Base-by-base conservation (phyloP, 805 yeast species). In the Yarrowia osloensis region DNA sequence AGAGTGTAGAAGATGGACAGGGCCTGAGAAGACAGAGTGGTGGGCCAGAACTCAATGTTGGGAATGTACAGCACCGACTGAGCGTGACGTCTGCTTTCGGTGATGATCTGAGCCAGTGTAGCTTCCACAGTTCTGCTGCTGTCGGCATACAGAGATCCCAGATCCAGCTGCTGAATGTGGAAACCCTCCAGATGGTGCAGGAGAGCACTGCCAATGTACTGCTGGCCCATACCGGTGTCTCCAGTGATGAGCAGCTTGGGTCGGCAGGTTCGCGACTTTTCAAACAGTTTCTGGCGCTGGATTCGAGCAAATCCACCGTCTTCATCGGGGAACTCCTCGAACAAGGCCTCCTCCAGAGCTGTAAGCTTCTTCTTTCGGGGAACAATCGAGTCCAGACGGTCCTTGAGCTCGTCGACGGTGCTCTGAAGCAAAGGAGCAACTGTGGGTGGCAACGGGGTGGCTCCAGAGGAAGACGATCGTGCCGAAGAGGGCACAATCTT, bases 401-500 rank as follows among this genome's bases (percentile, higher is more conserved):
- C 40, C 2, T 82, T 78, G 33, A 90, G 79, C 24, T 76, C 77
- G 4, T 79, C 76, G 0, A 42, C 46, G 1, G 82, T 78, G 35
- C 90, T 79, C 22, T 76, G 77, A 28, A 95, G 77, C 47, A 95
- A 76, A 0, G 96, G 89, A 57, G 80, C 80, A 28, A 95, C 77
- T 28, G 85, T 84, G 6, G 85, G 85, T 0, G 99, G 97, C 49
- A 95, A 76, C 1, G 97, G 96, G 11, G 89, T 83, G 0, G 95
- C 87, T 0, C 85, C 82, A 9, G 86, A 81, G 0, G 93, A 85
- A 0, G 94, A 83, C 0, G 97, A 88, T 69, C 99, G 82, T 1
- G 97, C 91, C 61, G 97, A 89, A 0, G 97, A 91, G 0, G 99
- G 99, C 28, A 93, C 86, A 67, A 94, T 90, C 73, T 90, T 90